Conservation (phyloP, 441 rosid species). For the Rhodomyrtus psidioides region DNA sequence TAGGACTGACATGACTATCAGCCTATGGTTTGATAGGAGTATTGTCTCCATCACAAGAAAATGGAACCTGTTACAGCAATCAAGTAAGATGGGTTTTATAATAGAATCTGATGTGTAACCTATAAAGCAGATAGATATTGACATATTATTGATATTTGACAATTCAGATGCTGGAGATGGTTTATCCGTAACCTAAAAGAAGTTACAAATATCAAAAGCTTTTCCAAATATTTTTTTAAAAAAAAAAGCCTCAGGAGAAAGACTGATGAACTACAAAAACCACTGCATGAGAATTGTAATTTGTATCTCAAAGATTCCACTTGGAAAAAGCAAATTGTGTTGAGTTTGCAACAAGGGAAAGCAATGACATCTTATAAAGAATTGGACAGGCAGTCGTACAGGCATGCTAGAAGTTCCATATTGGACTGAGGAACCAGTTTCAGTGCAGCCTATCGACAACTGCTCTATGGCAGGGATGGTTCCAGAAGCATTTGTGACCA, state of each 20-base stretch:
- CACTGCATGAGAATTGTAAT: too few species aligned
- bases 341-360: too few species aligned
- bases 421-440: slow-evolving; percentile 67
- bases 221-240: too few species aligned
- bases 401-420: slow-evolving; percentile 95
- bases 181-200: too few species aligned
- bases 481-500: slow-evolving; percentile 83
- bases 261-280: too few species aligned
- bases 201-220: too few species aligned
- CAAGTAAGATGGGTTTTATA: background rate
- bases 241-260: too few species aligned
- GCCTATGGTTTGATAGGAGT: slow-evolving; percentile 79
- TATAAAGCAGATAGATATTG: too few species aligned
- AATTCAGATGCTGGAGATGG: background rate
- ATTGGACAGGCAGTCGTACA: slow-evolving; percentile 28
- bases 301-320: too few species aligned
- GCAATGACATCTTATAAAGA: background rate
- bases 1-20: slow-evolving; percentile 72
- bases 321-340: too few species aligned
- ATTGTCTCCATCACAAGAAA: slow-evolving; percentile 78
- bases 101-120: too few species aligned
- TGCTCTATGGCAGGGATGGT: slow-evolving; percentile 87
- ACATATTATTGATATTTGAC: background rate
- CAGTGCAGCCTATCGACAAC: slow-evolving; percentile 68
- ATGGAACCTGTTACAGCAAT: slow-evolving; percentile 61